Percentiles rank a stretch among this genome's conserved stretches.
Conservation (phyloP, 352 stramenopile species). For the Achlya hypogyna region DNA sequence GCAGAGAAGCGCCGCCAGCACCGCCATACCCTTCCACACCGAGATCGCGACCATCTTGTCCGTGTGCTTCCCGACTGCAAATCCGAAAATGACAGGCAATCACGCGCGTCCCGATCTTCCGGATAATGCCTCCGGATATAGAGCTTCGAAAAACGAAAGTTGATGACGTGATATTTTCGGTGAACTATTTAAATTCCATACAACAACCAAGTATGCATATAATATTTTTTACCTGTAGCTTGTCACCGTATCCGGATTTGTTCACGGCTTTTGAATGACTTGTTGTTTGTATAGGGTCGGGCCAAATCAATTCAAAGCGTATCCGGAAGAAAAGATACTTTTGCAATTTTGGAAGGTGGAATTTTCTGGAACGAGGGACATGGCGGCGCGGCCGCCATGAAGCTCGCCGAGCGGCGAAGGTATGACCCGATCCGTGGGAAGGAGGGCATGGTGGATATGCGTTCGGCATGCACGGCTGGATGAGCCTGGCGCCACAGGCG, state of each 20-base stretch:
- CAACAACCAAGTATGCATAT: not conserved
- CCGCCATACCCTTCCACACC: slow-evolving; percentile 27
- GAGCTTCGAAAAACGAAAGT: not conserved
- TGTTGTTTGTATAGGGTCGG: not conserved
- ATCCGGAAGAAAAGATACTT: slow-evolving; percentile 1
- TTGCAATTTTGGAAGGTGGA: not conserved
- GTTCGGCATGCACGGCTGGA: no score
- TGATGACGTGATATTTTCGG: not conserved
- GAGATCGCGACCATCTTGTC: not conserved
- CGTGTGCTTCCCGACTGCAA: not conserved
- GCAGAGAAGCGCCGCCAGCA: slow-evolving; percentile 31
- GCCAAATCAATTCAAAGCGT: not conserved
- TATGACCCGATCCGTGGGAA: no score
- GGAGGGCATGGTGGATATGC: no score
- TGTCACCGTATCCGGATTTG: not conserved
- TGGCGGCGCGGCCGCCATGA: not conserved
- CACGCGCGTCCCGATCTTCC: not conserved
- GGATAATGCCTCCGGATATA: not conserved
- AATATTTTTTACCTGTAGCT: no score
- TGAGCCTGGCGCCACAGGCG: no score
- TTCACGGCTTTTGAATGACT: not conserved
- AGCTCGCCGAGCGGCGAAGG: not conserved
- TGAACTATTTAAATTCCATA: not conserved
- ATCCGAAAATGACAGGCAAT: not conserved
- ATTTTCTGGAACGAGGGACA: slow-evolving; percentile 7